Conservation (phyloP, 164 flowering plant species). For the Annona cherimola region DNA sequence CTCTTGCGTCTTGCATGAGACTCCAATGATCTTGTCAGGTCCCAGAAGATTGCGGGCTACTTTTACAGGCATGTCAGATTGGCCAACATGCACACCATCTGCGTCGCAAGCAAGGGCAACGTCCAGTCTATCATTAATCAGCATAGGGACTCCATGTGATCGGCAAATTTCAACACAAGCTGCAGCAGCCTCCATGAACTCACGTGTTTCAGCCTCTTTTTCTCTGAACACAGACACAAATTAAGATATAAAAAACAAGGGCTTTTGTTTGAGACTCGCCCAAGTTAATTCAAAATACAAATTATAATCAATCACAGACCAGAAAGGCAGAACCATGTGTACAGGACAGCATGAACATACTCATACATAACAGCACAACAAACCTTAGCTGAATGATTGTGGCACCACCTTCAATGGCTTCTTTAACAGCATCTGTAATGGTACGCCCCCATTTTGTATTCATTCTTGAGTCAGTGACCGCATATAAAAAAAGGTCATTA, state of each 20-base stretch:
- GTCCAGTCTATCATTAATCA: slow-evolving; percentile 85
- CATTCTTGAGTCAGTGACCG: slow-evolving; percentile 87
- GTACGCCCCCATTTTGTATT: slow-evolving; percentile 81
- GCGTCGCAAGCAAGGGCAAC: slow-evolving; percentile 88
- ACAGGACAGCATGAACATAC: neutral
- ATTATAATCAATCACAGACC: neutral
- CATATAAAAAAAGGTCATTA: slow-evolving; percentile 64
- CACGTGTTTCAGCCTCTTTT: slow-evolving; percentile 66
- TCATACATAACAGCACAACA: slow-evolving; percentile 14
- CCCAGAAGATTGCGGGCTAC: slow-evolving; percentile 70
- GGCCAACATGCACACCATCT: slow-evolving; percentile 97
- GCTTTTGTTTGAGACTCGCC: neutral
- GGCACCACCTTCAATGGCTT: slow-evolving; percentile 92
- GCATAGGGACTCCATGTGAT: slow-evolving; percentile 51
- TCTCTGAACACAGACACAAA: slow-evolving; percentile 43
- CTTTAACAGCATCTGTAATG: slow-evolving; percentile 76
- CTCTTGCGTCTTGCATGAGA: slow-evolving; percentile 84
- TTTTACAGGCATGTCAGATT: slow-evolving; percentile 79
- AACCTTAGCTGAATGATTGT: slow-evolving; percentile 89
- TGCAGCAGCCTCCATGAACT: slow-evolving; percentile 66
- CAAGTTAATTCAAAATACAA: neutral
- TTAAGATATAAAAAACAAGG: neutral
- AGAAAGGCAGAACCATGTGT: neutral
- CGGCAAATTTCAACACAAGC: slow-evolving; percentile 61
- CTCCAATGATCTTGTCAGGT: slow-evolving; percentile 85